Conservation (phyloP, 768 basidiomycete genomes). For the Xerocomus spinulosus region DNA sequence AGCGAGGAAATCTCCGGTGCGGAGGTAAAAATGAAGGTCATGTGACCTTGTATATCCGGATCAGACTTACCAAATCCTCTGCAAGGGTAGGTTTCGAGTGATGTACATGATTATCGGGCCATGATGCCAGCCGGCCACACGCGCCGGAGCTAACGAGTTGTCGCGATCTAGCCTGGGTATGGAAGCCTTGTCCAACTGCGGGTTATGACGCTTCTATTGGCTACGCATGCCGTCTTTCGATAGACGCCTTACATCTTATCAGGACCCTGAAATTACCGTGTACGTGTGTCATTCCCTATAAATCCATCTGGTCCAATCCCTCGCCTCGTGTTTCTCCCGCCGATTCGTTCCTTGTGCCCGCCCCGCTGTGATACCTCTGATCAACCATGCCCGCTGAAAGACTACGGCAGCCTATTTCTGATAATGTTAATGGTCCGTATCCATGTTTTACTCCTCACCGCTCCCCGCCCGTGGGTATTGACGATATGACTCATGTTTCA, state of each 20-base stretch:
- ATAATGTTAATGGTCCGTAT: constrained; percentile 34
- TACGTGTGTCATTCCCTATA: constrained; percentile 31
- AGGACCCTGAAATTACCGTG: constrained; percentile 34
- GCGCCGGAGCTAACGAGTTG: constrained; percentile 16
- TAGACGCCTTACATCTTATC: constrained; percentile 29
- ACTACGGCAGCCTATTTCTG: constrained; percentile 34
- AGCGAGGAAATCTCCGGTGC: constrained; percentile 11
- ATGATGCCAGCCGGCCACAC: constrained; percentile 14
- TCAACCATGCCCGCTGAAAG: constrained; percentile 45
- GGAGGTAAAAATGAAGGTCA: constrained; percentile 18
- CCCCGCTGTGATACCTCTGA: constrained; percentile 24
- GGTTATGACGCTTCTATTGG: constrained; percentile 27
- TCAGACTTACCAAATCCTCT: constrained; percentile 15
- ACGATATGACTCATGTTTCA: constrained; percentile 12
- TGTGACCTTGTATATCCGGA: constrained; percentile 7
- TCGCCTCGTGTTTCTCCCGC: constrained; percentile 25
- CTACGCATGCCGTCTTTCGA: constrained; percentile 27
- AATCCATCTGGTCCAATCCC: constrained; percentile 19
- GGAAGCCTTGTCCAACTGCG: constrained; percentile 22
- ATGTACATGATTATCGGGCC: constrained; percentile 16
- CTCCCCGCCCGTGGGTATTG: constrained; percentile 4
- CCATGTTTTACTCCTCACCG: neutral
- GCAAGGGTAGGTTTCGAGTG: constrained; percentile 10
- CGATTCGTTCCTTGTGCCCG: constrained; percentile 19
- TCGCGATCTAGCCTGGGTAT: constrained; percentile 17